Conservation (phyloP, 2,329 filamentous ascomycete species). For the Colletotrichum gigasporum region DNA sequence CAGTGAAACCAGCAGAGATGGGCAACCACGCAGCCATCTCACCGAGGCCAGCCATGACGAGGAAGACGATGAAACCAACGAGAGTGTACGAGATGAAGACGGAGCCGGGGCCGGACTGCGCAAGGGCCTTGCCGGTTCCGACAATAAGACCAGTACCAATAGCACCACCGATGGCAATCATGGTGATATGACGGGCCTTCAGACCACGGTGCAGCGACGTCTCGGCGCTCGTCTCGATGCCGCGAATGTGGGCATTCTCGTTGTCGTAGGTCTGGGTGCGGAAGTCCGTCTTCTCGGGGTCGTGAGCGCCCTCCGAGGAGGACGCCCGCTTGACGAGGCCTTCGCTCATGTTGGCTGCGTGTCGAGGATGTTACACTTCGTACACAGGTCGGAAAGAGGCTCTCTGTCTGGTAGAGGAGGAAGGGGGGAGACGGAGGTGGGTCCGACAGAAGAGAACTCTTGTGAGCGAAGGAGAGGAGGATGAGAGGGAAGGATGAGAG, state of each 20-base stretch:
- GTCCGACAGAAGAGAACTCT: slow-evolving; percentile 14
- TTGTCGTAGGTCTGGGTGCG: slow-evolving; percentile 34
- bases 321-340: slow-evolving; percentile 40
- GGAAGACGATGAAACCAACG: slow-evolving; percentile 77
- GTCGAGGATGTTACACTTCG: neutral
- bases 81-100: slow-evolving; percentile 77
- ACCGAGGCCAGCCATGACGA: slow-evolving; percentile 83
- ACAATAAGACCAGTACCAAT: slow-evolving; percentile 81
- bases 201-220: slow-evolving; percentile 62
- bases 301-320: slow-evolving; percentile 37
- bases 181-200: slow-evolving; percentile 64
- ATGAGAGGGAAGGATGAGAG: slow-evolving; percentile 10
- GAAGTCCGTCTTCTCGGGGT: slow-evolving; percentile 38
- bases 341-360: slow-evolving; percentile 32
- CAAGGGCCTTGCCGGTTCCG: slow-evolving; percentile 67
- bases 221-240: slow-evolving; percentile 58
- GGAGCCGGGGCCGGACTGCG: slow-evolving; percentile 67
- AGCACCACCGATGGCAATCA: slow-evolving; percentile 78
- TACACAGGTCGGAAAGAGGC: neutral
- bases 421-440: neutral
- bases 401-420: neutral
- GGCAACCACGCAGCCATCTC: slow-evolving; percentile 89
- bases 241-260: slow-evolving; percentile 51
- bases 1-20: slow-evolving; percentile 80
- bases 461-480: slow-evolving; percentile 16